Evolutionary conservation across 352 stramenopile species (phyloP), one percentile per base, ranked within the genome.

Genomic region (Globisporangium abappressorium): DNA sequence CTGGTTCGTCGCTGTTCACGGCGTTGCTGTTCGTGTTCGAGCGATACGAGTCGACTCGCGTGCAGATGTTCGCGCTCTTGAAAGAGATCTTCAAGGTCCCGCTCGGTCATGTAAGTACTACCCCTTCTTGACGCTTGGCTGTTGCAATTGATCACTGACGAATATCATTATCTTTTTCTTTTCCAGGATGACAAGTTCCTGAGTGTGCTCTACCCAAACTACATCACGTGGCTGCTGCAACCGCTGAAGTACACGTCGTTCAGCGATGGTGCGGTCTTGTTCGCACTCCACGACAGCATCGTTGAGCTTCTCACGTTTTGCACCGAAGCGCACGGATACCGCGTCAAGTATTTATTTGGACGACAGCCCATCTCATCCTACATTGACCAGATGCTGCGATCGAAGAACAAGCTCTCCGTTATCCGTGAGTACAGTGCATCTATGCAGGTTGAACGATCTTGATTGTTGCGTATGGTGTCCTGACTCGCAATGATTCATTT

Each of bases 281-380:
- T 94, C 72, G 76, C 84, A 49, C 68, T 93, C 41, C 84, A 93
- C 70, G 87, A 91, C 62, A 90, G 85, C 66, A 91, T 93, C 65
- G 87, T 93, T 74, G 87, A 95, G 65, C 68, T 95, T 20, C 75
- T 95, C 15, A 92, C 87, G n/a, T 92, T 95, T 62, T 94, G 84
- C 75, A 93, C 87, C 0, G 80, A 93, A 69, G 85, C 82, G 26
- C 87, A 95, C 54, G 85, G 87, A 5, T 95, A 95, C 70, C 85
- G 87, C 43, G 80, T 95, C 57, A 95, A 95, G 69, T 95, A 95
- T 77, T 70, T 95, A 30, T 93, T 95, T 58, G 87, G 85, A 49
- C 78, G 85, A 18, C 84, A 92, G 61, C 85, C 87, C 4, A 87
- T 95, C 62, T 84, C 84, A 1, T 79, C 80, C 14, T 93, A 92